Evolutionary conservation across 371 early-diverging fungal species (phyloP), one percentile per base, ranked within the genome.

Genomic region (Mucor saturninus): DNA sequence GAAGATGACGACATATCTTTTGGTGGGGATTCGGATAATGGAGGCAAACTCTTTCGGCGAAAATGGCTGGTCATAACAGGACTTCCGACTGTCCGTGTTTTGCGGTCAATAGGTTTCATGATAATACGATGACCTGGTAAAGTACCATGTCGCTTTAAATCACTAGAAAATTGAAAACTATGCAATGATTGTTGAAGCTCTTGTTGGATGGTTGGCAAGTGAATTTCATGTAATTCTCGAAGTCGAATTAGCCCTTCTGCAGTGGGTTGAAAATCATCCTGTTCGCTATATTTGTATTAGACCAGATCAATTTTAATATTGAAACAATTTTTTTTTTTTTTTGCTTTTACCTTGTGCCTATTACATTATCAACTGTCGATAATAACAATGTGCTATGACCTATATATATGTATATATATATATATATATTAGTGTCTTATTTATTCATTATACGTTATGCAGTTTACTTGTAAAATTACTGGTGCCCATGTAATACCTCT

Each of bases 111-210:
- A 3, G 45, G 31, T 28, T 26, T 26, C 30, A 28, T 50, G 2
- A 50, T 48, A n/a, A 14, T n/a, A 26, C 46, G 45, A 21, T 57
- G 57, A n/a, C 57, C 57, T 21, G 57, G 57, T 48, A 57, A 57
- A n/a, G 57, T 57, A 13, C 57, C 57, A 57, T 57, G 57, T 46
- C 21, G 15, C 21, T 35, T 35, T 4, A 35, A 4, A 35, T n/a
- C 26, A 46, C 46, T 46, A 4, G 84, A 76, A 63, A 85, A 85
- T 10, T 75, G 77, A 67, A 75, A 85, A 29, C 83, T 84, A 58
- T 85, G 87, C 6, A 86, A 59, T 3, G 87, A 85, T 56, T 85
- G 83, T 54, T 82, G 78, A 31, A 30, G n/a, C n/a, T 56, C 14
- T 14, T 56, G 56, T 30, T 56, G 48, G 21, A 6, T 46, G 6